Evolutionary conservation across 2,329 filamentous ascomycete genomes (phyloP), one percentile per base, ranked within the genome.

Genomic region (Claviceps quebecensis): DNA sequence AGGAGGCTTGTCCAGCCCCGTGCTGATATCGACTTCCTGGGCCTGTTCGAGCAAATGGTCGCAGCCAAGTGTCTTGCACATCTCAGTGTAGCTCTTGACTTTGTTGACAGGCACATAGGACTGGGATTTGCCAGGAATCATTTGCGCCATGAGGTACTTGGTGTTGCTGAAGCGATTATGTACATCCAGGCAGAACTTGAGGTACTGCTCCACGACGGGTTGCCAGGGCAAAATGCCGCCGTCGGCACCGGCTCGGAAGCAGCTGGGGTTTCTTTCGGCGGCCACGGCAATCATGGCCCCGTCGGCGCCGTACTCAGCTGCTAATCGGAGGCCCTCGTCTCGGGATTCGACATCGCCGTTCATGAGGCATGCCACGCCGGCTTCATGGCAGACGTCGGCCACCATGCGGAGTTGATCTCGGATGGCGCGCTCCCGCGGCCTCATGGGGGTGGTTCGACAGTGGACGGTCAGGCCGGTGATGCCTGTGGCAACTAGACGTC

Each of bases 231-330:
- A 76, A 37, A 83, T 63, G 1, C 87, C 88, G 11, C 88, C 89
- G 41, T 87, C 78, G 1, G 74, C 77, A 39, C 77, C 69, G 1
- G 76, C 65, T 40, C 86, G 78, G 72, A 98, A 98, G 61, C 86
- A 90, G 57, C 87, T 94, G 3, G 89, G 80, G 63, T 98, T 98
- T 56, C 83, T 80, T 71, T 98, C 93, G 1, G 93, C 93, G 3
- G 87, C 78, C 3, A 88, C 93, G 9, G 93, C 93, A 60, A 98
- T 97, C 93, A 98, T 98, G 54, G 87, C 93, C 5, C 90, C 91
- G 62, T 97, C 90, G 5, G 86, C 86, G n/a, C 83, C 84, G 62
- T 79, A 96, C 64, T 95, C 84, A 26, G 77, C 61, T 55, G 89
- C 83, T 6, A 98, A 74, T 53, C 72, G 65, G 7, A 86, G 62